A percentile compares a stretch with the other conserved stretches of the same genome.
Evolutionary conservation across 2,329 filamentous ascomycete genomes (phyloP).

Genomic region (Clarireedia paspali): DNA sequence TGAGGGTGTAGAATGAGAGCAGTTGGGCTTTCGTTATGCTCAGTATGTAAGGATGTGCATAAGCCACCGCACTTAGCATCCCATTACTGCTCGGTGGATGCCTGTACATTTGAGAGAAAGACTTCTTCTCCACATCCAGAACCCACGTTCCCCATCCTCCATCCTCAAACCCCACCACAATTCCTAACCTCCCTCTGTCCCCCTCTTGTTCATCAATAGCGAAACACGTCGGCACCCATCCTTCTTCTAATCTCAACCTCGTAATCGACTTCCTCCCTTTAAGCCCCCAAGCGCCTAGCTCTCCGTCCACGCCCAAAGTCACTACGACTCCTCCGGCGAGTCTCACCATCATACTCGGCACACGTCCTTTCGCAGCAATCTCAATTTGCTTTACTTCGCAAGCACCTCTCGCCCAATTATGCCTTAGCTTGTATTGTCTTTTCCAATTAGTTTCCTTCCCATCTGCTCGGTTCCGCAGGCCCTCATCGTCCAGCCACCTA

Average conservation of each 20-base stretch:
- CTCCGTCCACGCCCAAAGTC: conserved; percentile 61
- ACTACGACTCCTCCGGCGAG: conserved; percentile 70
- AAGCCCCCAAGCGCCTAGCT: conserved; percentile 72
- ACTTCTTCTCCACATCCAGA: conserved; percentile 39
- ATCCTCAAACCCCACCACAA: conserved; percentile 63
- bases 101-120: conserved; percentile 15
- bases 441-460: conserved; percentile 65
- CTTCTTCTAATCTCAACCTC: conserved; percentile 31
- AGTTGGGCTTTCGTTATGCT: conserved; percentile 69
- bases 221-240: conserved; percentile 50
- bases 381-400: conserved; percentile 71
- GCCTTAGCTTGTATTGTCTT: conserved; percentile 74
- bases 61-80: conserved; percentile 60
- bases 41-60: conserved; percentile 66
- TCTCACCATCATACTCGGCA: conserved; percentile 62
- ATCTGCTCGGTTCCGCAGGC: conserved; percentile 21
- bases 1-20: conserved; percentile 64
- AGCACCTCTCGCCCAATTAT: conserved; percentile 83
- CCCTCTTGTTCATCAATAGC: conserved; percentile 50
- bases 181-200: conserved; percentile 41
- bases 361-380: conserved; percentile 30
- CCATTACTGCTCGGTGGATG: conserved; percentile 25
- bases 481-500: conserved; percentile 39
- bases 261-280: conserved; percentile 56
- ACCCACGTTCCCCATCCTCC: conserved; percentile 66